A percentile compares a stretch with the other conserved stretches of the same genome.
These are phyloP conservation scores for Tuber indicum DNA, from an alignment of 495 filamentous ascomycete genomes.

Conservation along the genomic window DNA sequence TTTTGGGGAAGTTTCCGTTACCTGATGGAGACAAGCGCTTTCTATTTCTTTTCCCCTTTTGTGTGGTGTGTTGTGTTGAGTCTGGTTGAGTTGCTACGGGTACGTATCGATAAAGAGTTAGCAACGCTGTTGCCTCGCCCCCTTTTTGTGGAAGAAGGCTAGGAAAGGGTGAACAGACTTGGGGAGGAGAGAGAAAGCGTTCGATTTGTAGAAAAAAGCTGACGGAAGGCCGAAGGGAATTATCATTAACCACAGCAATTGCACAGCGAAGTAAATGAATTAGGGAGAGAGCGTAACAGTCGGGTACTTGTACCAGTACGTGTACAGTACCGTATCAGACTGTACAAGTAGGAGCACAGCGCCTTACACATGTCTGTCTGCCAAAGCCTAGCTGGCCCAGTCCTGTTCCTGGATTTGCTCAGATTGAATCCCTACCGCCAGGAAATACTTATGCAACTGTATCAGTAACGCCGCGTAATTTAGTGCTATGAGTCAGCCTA, in stretches of 20 bases:
- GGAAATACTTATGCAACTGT: neutral
- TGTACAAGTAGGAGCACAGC: too few relatives aligned
- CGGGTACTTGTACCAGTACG: too few relatives aligned
- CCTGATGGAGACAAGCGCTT: constrained; percentile 25
- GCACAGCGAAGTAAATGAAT: neutral
- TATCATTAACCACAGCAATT: neutral
- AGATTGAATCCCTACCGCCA: neutral
- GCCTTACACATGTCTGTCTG: neutral
- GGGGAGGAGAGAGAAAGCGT: neutral
- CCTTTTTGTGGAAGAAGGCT: neutral
- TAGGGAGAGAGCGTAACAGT: neutral
- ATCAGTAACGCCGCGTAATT: neutral
- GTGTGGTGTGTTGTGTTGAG: neutral
- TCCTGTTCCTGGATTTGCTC: neutral
- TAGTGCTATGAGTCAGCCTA: neutral
- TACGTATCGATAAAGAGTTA: neutral
- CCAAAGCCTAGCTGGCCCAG: neutral
- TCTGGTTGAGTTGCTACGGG: neutral
- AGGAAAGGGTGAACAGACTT: neutral
- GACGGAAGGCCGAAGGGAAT: neutral
- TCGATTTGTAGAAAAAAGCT: neutral
- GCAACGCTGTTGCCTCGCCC: neutral
- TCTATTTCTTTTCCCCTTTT: neutral
- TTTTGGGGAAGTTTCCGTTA: constrained; percentile 13
- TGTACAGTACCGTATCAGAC: too few relatives aligned